A percentile compares a stretch with the other conserved stretches of the same genome.
Conservation (phyloP, 73 alveolate genomes). For the Paramecium bursaria region DNA sequence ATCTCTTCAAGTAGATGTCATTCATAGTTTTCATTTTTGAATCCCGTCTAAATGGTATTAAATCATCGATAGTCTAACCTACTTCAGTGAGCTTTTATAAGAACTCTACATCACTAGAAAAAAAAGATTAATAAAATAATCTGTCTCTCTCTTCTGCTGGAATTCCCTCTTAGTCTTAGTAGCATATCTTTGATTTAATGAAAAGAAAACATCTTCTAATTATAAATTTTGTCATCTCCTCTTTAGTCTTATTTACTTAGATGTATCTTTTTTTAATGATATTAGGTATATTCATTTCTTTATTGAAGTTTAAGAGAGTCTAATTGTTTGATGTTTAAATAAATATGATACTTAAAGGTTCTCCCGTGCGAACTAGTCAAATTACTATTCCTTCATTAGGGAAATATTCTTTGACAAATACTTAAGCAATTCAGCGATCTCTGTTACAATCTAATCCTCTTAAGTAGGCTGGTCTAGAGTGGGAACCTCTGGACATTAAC, state of each 20-base stretch:
- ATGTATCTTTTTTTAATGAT: constrained; percentile 12
- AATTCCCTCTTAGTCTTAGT: constrained; percentile 36
- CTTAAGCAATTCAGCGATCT: not conserved
- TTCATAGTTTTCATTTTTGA: constrained; percentile 58
- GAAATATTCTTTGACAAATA: constrained; percentile 38
- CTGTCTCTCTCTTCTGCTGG: constrained; percentile 57
- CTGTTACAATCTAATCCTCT: not conserved
- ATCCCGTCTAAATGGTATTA: constrained; percentile 52
- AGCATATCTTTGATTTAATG: constrained; percentile 11
- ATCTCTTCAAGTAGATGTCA: constrained; percentile 7
- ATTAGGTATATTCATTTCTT: constrained; percentile 11
- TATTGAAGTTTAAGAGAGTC: not conserved
- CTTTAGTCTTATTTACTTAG: constrained; percentile 34
- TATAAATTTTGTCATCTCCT: constrained; percentile 50
- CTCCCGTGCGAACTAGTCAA: constrained; percentile 18
- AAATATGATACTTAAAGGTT: constrained; percentile 25
- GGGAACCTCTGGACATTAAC: constrained; percentile 34
- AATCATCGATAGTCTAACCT: constrained; percentile 27
- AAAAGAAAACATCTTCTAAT: constrained; percentile 55
- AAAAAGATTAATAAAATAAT: constrained; percentile 30
- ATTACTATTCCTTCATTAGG: not conserved
- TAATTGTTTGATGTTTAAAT: not conserved
- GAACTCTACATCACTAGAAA: constrained; percentile 16
- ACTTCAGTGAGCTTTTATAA: not conserved
- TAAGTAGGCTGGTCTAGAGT: not conserved